Percentiles rank a stretch among this genome's conserved stretches.
These are phyloP conservation scores for Tetrahymena thermophila DNA, from an alignment of 73 alveolate species.

Conservation along the genomic window DNA sequence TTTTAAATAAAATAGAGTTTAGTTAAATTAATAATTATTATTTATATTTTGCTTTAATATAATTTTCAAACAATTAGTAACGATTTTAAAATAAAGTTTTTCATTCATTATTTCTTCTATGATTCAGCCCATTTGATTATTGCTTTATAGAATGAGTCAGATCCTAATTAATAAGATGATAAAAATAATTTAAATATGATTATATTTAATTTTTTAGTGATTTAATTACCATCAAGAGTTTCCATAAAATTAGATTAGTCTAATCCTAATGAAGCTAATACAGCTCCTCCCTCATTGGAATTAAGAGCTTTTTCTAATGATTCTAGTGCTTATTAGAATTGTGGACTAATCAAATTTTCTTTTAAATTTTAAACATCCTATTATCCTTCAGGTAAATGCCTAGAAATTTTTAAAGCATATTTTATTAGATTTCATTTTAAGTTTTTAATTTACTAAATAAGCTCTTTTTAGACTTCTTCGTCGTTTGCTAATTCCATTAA, in stretches of 20 bases:
- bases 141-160: neutral
- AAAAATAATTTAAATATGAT: neutral
- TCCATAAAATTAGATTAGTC: neutral
- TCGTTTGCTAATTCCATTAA: neutral
- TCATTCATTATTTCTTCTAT: neutral
- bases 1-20: neutral
- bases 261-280: neutral
- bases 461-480: neutral
- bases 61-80: neutral
- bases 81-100: neutral
- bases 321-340: neutral
- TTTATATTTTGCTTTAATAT: neutral
- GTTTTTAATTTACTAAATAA: neutral
- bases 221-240: neutral
- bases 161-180: neutral
- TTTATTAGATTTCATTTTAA: neutral
- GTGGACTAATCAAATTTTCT: neutral
- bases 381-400: neutral
- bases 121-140: neutral
- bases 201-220: neutral
- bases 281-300: neutral
- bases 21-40: no score
- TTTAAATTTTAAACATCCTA: neutral
- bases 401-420: neutral
- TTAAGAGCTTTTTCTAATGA: neutral